Base-by-base conservation (phyloP, 495 filamentous ascomycete genomes). In the Penicillium goetzii region DNA sequence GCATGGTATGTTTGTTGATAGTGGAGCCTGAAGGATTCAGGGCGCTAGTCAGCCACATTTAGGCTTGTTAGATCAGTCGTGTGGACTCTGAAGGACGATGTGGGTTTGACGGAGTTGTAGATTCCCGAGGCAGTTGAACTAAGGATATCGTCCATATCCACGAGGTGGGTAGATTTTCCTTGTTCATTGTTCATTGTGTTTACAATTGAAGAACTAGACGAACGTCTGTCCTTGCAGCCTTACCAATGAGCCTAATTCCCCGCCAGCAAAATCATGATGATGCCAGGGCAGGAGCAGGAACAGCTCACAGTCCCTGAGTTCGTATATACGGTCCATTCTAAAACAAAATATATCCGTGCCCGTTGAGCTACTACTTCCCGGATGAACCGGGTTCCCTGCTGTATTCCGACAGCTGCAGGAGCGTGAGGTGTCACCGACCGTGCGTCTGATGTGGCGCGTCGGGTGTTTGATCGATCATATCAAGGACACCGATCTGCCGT, bases 351-450 rank as follows among this genome's bases (percentile, higher is more conserved):
- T 8, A 21, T 33, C 28, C 17, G 17, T 10, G 28, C 30, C 51
- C 32, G 51, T 55, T 51, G 47, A 30, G 47, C 23, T 30, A 36
- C 15, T 9, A 36, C 0, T 2, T 30, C 11, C 28, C n/a, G 30
- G 15, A 36, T 36, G 21, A 32, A 33, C 30, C 32, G 28, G 19
- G 40, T 45, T 33, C 62, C 59, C 36, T 63, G 23, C 66, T 61
- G 19, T 36, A 64, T 61, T 40, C 40, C 38, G 58, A 61, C 53
- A 59, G 32, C 17, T 64, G 68, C 68, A 66, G 57, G 50, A 47
- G 19, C 50, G 56, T 62, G 62, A 62, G 68, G 62, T 61, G 62
- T 66, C 68, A 68, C 63, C 61, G 53, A 58, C 65, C 56, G 62
- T 65, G 68, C 57, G 40, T 61, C n/a, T 38, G 7, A 10, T 47